Base-by-base conservation (phyloP, 2,329 filamentous ascomycete genomes). In the Paraphoma chrysanthemicola region DNA sequence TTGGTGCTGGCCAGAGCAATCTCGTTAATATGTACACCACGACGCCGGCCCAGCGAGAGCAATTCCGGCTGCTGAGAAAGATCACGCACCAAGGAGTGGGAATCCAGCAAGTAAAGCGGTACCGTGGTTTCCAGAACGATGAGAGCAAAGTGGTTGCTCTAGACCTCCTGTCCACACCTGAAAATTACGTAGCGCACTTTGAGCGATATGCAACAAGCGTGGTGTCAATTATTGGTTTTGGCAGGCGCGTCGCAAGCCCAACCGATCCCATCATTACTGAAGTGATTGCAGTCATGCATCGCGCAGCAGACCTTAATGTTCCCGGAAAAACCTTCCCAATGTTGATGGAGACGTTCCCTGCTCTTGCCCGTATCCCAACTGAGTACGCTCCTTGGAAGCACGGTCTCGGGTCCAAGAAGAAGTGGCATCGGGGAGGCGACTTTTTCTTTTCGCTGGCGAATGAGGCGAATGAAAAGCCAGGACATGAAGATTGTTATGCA, bases 251-350 rank as follows among this genome's bases (percentile, higher is more conserved):
- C 0, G 79, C 78, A 8, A 80, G 69, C 50, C 81, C 72, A 63
- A 75, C 81, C 14, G 85, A 87, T 61, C 84, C 84, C 4, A 85
- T 85, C 64, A 83, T 86, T 57, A 85, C 84, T 3, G 84, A 87
- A 65, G 85, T 84, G n/a, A 83, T 87, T 54, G 81, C 83, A 0
- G 74, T 84, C 31, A 83, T 87, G 80, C 82, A 87, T 54, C 78
- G 84, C 51, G 84, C 85, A 0, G 85, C 84, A 2, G 83, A 85
- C 53, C 73, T 87, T 4, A 77, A 78, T 28, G 76, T 78, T 1
- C 74, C 74, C 1, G 86, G 77, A 16, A 84, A 84, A 66, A 80
- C 73, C 0, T 86, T 87, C 56, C 85, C 85, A 3, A 86, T 85
- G 81, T 70, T 87, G 29, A 79, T 86, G 73, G 84, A 86, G 67